Base-by-base conservation (phyloP, 2,329 filamentous ascomycete genomes). In the Aspergillus sclerotialis region DNA sequence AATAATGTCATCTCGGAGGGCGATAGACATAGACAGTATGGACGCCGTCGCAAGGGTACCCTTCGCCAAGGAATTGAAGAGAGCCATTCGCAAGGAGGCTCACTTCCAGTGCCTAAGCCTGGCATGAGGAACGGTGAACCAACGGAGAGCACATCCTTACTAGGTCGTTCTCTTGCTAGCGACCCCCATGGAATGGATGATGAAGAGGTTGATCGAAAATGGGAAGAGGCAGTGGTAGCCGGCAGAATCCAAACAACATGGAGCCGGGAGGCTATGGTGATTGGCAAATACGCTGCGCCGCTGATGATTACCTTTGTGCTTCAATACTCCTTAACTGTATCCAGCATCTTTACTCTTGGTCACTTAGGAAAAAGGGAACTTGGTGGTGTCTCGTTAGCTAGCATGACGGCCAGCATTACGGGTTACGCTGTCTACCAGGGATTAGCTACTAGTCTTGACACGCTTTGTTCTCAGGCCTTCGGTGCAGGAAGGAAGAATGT, bases 381-480 rank as follows among this genome's bases (percentile, higher is more conserved):
- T 3, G 80, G 77, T 3, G 80, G 79, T 0, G 77, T 83, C 24
- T 79, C 74, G 52, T 60, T 84, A 42, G 80, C 78, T 4, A 80
- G 80, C 50, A 90, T 90, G 84, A 85, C 82, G 2, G 81, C 81
- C 17, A 86, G 79, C 44, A 89, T 92, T 47, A 84, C 76, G 10
- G 85, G 82, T 38, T 81, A 84, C 50, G 82, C 48, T 0, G 78
- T 85, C 11, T 83, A 85, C 53, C 83, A 88, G 53, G 84, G 88
- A n/a, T 72, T 96, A 10, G 82, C 88, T 1, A 96, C 90, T 4
- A 86, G 82, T 44, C 70, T 96, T 24, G 90, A 96, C 61, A 96
- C 90, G 0, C 77, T 96, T 2, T 95, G 90, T 58, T 78, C 90
- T 0, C 90, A 96, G 61, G 90, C 92, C 1, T 96, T 93, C 55